phyloP scores from a whole-genome alignment of 176 grass and related monocot genomes.

The Oryza meyeriana region DNA sequence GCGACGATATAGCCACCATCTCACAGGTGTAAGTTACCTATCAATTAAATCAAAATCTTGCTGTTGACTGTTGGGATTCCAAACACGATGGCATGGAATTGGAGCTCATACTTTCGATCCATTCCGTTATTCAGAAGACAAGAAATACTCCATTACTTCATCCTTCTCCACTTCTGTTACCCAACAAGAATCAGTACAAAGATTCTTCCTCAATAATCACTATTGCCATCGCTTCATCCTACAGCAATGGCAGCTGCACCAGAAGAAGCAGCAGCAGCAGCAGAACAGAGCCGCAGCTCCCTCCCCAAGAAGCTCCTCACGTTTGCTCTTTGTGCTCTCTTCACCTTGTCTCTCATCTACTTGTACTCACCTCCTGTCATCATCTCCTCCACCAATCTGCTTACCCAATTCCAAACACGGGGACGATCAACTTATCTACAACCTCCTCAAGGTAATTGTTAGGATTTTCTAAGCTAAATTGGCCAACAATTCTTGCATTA shows the following conservation, averaged over 20 bases:
- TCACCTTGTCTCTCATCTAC: slow-evolving; percentile 13
- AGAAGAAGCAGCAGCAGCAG: background rate
- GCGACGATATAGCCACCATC: no score
- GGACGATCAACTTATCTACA: background rate
- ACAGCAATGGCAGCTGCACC: background rate
- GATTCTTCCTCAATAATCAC: no score
- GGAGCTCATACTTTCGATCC: background rate
- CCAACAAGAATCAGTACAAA: background rate
- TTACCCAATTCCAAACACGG: background rate
- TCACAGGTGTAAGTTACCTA: no score
- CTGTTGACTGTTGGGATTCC: background rate
- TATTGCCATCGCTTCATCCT: background rate
- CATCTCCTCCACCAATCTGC: background rate
- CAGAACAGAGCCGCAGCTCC: background rate
- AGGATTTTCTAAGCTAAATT: background rate
- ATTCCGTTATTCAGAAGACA: background rate
- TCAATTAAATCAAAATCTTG: background rate
- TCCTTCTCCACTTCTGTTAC: background rate
- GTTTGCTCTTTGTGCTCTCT: background rate
- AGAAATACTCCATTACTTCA: background rate
- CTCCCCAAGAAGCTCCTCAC: background rate
- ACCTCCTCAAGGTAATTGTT: background rate
- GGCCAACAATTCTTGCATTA: background rate
- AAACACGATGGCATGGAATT: background rate
- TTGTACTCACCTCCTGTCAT: background rate